These are phyloP conservation scores for Viola pubescens DNA, from an alignment of 441 rosid species.

Conservation along the genomic window DNA sequence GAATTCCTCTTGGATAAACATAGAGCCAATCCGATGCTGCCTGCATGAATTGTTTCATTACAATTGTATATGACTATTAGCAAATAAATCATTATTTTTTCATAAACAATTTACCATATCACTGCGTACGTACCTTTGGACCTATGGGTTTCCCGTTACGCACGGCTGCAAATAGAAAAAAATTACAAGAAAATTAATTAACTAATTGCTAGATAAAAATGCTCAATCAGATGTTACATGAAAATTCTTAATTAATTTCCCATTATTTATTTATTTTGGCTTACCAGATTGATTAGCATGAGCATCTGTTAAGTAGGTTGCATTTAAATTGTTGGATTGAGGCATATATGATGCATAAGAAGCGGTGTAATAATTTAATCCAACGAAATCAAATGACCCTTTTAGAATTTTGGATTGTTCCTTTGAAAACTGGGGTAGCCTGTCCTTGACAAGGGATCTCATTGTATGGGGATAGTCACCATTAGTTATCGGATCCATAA, in stretches of 20 bases:
- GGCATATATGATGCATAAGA: conserved; percentile 25
- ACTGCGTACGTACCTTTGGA: conserved; percentile 14
- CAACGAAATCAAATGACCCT: conserved; percentile 45
- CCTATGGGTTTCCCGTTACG: conserved; percentile 29
- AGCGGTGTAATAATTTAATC: conserved; percentile 38
- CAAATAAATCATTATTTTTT: no score
- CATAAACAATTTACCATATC: no score
- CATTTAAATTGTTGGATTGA: not conserved
- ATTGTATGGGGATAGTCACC: conserved; percentile 37
- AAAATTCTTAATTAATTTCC: no score
- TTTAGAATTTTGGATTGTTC: conserved; percentile 27
- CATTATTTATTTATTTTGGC: not conserved
- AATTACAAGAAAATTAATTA: not conserved
- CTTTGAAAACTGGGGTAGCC: conserved; percentile 36
- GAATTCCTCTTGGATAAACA: conserved; percentile 39
- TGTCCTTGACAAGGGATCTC: conserved; percentile 21
- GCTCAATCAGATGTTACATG: no score
- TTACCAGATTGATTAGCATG: conserved; percentile 20
- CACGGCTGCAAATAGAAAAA: conserved; percentile 15
- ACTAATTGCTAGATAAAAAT: no score
- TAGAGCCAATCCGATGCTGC: conserved; percentile 33
- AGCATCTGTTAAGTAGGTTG: conserved; percentile 30
- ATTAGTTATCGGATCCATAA: conserved; percentile 27
- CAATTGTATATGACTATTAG: not conserved
- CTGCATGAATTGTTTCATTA: conserved; percentile 16